Evolutionary conservation across 2,329 filamentous ascomycete species (phyloP), one percentile per base, ranked within the genome.

Genomic region (Exophiala bonariae): DNA sequence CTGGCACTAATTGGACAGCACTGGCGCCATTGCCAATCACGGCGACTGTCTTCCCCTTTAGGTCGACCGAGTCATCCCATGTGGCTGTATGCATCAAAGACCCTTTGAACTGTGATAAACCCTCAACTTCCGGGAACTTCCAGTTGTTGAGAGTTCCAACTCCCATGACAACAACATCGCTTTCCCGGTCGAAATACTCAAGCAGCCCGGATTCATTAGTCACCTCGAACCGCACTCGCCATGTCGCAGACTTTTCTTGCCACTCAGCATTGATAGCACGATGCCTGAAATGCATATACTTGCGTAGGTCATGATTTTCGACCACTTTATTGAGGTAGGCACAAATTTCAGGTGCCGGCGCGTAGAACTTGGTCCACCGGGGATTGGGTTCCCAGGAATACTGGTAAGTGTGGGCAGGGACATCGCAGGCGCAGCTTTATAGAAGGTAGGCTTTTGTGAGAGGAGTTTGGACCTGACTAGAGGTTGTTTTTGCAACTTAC

Each of bases 1-100:
- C 31, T 7, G 54, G 52, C 5, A 59, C 43, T 3, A 59, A 14
- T 28, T 85, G 81, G 19, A 83, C 75, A 1, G 80, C 81, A 6
- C 75, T 80, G 4, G 80, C 79, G 2, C 81, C 80, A 42, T 82
- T 83, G n/a, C 81, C 81, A 35, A 84, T 82, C 3, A 83, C 72
- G 0, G 80, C 81, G 1, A 84, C 69, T 16, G 60, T 57, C 43
- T 72, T 73, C 2, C 60, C 68, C 2, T 63, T 69, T 53, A 82
- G 72, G 63, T 71, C 81, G 63, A 68, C 79, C 0, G 62, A 60
- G 2, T 70, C 64, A 47, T 81, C 69, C 82, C 81, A 34, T 5
- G 32, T 18, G n/a, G 32, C 32, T 14, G 32, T 34, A 18, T 63
- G 59, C 4, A 57, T 41, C 5, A 60, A 45, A 6, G 49, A 42